Conservation (phyloP, 495 filamentous ascomycete genomes). For the Darksidea phi region DNA sequence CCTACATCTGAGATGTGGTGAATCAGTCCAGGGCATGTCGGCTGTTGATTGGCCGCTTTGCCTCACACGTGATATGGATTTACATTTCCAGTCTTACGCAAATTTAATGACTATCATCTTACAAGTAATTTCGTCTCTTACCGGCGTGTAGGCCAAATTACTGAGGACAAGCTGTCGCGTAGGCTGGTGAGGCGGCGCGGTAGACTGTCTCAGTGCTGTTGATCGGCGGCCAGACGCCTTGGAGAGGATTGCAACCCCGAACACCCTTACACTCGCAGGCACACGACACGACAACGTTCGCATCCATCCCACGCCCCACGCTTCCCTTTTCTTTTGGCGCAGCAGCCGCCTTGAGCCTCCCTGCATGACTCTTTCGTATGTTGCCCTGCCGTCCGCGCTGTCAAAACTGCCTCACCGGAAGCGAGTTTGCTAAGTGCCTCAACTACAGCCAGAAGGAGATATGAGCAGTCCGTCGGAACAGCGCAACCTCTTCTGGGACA, state of each 20-base stretch:
- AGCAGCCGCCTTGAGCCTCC: constrained; percentile 24
- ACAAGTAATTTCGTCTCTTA: too few relatives aligned
- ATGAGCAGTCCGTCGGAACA: constrained; percentile 20
- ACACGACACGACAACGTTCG: constrained; percentile 23
- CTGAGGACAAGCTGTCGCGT: too few relatives aligned
- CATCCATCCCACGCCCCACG: constrained; percentile 6
- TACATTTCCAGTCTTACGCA: too few relatives aligned
- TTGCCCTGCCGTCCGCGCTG: constrained; percentile 33
- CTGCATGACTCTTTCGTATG: constrained; percentile 34
- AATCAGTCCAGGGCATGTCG: too few relatives aligned
- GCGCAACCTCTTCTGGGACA: constrained; percentile 22
- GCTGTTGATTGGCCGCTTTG: too few relatives aligned
- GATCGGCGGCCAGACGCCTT: background rate
- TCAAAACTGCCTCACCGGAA: constrained; percentile 33
- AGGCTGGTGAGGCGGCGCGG: too few relatives aligned
- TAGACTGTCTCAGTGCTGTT: background rate
- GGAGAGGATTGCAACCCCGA: background rate
- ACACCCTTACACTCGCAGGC: constrained; percentile 2
- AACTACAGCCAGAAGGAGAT: constrained; percentile 30
- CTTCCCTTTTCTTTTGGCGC: constrained; percentile 22
- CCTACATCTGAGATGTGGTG: too few relatives aligned
- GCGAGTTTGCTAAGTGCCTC: constrained; percentile 31
- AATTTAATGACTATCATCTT: too few relatives aligned
- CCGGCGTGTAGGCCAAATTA: too few relatives aligned
- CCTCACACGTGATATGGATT: too few relatives aligned